A percentile compares a stretch with the other conserved stretches of the same genome.
These are phyloP conservation scores for Fraxinus dipetala DNA, from an alignment of 305 asterid genomes.

Conservation along the genomic window DNA sequence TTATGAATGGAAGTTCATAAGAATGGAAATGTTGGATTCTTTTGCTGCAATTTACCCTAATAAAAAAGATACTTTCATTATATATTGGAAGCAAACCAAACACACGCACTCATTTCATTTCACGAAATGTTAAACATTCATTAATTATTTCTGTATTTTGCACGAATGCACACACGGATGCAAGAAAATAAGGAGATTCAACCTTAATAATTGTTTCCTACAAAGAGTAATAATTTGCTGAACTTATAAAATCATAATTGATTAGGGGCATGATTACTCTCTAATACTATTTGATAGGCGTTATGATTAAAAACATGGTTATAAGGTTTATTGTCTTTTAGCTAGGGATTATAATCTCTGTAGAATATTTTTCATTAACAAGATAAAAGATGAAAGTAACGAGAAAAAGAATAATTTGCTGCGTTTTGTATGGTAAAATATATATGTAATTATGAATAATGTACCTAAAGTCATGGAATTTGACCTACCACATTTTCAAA, in stretches of 20 bases:
- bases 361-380: background rate
- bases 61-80: background rate
- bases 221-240: slow-evolving; percentile 5
- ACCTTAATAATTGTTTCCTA: slow-evolving; percentile 14
- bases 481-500: background rate
- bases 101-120: background rate
- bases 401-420: background rate
- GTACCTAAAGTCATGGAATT: background rate
- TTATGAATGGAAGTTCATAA: background rate
- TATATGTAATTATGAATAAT: background rate
- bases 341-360: background rate
- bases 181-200: slow-evolving; percentile 1
- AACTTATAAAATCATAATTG: background rate
- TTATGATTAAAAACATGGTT: background rate
- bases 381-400: background rate
- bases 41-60: background rate
- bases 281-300: background rate
- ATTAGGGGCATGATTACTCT: slow-evolving; percentile 25
- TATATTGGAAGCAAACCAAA: background rate
- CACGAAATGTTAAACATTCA: background rate
- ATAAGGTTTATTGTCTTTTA: background rate
- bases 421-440: background rate
- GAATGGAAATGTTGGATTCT: background rate
- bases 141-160: background rate
- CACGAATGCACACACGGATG: background rate